A percentile compares a stretch with the other conserved stretches of the same genome.
phyloP scores from a whole-genome alignment of 169 alveolate species.

The Plasmodium inui region DNA sequence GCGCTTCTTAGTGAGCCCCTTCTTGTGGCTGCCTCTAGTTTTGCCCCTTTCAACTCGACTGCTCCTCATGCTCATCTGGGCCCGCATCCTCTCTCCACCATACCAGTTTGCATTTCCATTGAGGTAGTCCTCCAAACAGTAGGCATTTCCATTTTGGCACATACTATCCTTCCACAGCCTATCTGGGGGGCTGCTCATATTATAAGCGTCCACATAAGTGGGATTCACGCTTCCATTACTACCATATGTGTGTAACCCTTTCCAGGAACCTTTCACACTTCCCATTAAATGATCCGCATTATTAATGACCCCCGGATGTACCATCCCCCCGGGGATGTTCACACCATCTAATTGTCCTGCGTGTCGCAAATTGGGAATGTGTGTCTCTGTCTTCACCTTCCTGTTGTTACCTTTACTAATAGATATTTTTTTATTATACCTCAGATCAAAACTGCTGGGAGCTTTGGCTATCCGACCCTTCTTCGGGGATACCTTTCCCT shows the following conservation, averaged over 20 bases:
- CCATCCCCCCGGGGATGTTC: background rate
- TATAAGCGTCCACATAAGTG: background rate
- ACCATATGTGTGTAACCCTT: background rate
- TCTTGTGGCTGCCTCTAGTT: background rate
- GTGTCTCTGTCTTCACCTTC: background rate
- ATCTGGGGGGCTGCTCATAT: background rate
- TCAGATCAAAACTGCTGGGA: background rate
- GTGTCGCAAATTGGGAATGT: background rate
- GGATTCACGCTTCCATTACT: background rate
- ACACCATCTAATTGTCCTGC: background rate
- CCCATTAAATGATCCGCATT: background rate
- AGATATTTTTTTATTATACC: conserved; percentile 23
- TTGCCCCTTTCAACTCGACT: background rate
- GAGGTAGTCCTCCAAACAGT: background rate
- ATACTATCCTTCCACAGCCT: background rate
- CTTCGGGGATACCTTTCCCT: conserved; percentile 57
- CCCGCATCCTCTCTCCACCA: background rate
- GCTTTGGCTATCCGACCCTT: background rate
- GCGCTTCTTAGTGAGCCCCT: background rate
- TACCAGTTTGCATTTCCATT: background rate
- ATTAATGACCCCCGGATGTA: background rate
- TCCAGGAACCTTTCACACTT: background rate
- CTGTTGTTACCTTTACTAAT: background rate
- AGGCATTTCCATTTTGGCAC: background rate
- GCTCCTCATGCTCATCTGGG: background rate